Base-by-base conservation (phyloP, 768 basidiomycete genomes). In the Kwoniella sp. region DNA sequence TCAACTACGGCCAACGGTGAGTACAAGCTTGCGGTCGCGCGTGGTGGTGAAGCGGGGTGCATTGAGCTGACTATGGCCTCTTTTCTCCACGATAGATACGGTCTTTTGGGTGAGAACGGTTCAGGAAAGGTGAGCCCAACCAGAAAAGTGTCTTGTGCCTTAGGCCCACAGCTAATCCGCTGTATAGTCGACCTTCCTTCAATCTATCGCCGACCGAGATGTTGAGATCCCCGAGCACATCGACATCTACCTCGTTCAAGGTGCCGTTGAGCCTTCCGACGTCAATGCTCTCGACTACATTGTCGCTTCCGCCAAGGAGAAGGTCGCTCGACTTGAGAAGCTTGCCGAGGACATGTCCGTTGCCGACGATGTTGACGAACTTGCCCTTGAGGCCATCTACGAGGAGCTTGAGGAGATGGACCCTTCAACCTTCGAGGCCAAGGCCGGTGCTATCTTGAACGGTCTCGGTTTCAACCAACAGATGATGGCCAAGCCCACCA, bases 331-430 rank as follows among this genome's bases (percentile, higher is more conserved):
- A 66, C 87, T 99, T 65, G 95, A 99, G 82, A 88, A 88, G 69
- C 87, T 89, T 77, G 95, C 97, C 77, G 95, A 99, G 81, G 91
- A 95, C 59, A 85, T 98, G 55, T 92, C 92, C 28, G 72, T 90
- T n/a, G 89, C 92, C 1, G 94, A 97, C 51, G 85, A 88, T 2
- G 88, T 93, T 51, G 94, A 98, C 71, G 94, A 97, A 31, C 73
- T 85, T 31, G 92, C 90, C 2, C 87, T 99, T 25, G 93, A 98
- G 47, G 83, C 87, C 8, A 87, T 91, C 1, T 95, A 96, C 81
- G 95, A 98, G 81, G 93, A 95, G 81, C 86, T 98, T 29, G 96
- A 99, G 82, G 95, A 96, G 81, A 84, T 99, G 82, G 95, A 99
- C 83, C 94, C 96, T 1, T 86, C 82, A 67, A 96, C 93, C 4